Evolutionary conservation across 345 rosid genomes (phyloP).

Genomic region (Excoecaria cochinchinensis): DNA sequence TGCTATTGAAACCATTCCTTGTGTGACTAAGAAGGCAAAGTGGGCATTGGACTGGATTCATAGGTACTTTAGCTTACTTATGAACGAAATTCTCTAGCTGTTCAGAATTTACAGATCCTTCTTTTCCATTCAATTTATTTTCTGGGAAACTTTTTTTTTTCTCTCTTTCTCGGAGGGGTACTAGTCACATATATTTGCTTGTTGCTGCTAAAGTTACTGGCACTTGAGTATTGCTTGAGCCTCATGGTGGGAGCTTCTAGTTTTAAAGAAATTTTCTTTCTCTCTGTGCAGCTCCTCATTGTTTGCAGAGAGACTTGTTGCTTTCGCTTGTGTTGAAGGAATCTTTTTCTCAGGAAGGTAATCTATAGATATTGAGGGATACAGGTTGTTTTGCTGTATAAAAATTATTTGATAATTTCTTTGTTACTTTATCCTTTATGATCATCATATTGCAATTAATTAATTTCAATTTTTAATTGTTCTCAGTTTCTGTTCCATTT

Average conservation of each 20-base stretch:
- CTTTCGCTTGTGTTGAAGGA: conserved; percentile 90
- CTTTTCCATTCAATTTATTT: background rate
- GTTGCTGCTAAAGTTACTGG: background rate
- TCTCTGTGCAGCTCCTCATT: conserved; percentile 57
- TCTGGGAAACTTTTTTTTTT: too few species aligned
- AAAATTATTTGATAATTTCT: background rate
- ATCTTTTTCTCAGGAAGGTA: conserved; percentile 96
- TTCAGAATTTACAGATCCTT: background rate
- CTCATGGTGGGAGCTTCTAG: conserved; percentile 2
- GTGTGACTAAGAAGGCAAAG: conserved; percentile 72
- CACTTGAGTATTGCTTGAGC: background rate
- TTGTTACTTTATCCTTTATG: background rate
- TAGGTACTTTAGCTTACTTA: conserved; percentile 35
- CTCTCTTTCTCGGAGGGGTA: background rate
- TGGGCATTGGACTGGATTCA: conserved; percentile 89
- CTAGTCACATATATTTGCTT: background rate
- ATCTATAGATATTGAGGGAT: background rate
- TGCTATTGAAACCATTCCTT: conserved; percentile 79
- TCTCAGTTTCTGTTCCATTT: conserved; percentile 88
- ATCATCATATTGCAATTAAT: conserved; percentile 5
- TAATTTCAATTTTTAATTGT: conserved; percentile 18
- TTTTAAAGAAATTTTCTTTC: conserved; percentile 8
- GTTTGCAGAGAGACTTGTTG: conserved; percentile 79
- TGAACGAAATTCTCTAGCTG: background rate
- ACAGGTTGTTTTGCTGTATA: conserved; percentile 5